Conservation (phyloP, 208 protist genomes). For the Crithidia mellificae region DNA sequence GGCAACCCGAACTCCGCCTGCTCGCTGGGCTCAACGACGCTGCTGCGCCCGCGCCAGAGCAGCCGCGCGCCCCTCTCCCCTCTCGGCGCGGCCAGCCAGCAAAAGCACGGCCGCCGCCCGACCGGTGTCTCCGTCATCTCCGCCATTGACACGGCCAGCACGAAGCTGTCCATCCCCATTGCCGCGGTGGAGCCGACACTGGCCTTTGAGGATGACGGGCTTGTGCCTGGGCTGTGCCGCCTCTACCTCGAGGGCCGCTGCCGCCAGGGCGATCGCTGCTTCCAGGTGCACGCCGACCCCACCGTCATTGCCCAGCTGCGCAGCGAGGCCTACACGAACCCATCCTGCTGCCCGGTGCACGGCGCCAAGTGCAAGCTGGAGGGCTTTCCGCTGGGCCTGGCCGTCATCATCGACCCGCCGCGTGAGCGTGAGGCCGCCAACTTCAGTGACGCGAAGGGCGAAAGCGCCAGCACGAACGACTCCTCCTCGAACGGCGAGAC, state of each 20-base stretch:
- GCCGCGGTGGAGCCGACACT: constrained; percentile 69
- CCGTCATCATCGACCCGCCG: constrained; percentile 55
- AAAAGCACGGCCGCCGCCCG: not conserved
- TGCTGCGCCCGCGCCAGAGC: constrained; percentile 26
- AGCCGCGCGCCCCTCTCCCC: constrained; percentile 1
- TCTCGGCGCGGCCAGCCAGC: not conserved
- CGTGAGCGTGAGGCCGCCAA: constrained; percentile 15
- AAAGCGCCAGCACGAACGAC: constrained; percentile 19
- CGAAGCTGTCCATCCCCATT: constrained; percentile 77
- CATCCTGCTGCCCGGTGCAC: constrained; percentile 80
- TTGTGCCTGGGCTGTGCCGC: constrained; percentile 80
- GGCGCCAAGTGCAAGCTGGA: constrained; percentile 71
- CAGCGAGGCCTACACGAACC: constrained; percentile 50
- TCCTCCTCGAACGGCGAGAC: constrained; percentile 23
- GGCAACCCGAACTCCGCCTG: constrained; percentile 16
- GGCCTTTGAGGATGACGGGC: constrained; percentile 73
- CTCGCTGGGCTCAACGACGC: constrained; percentile 23
- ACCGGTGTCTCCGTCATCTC: constrained; percentile 37
- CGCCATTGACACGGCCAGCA: constrained; percentile 80
- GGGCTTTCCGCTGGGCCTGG: constrained; percentile 69
- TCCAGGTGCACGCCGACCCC: constrained; percentile 79
- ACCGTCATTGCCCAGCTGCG: constrained; percentile 60
- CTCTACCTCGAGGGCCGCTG: constrained; percentile 81
- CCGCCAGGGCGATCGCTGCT: constrained; percentile 70
- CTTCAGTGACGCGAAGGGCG: constrained; percentile 11